Conservation (phyloP, 2,329 filamentous ascomycete genomes). For the Colletotrichum scovillei region DNA sequence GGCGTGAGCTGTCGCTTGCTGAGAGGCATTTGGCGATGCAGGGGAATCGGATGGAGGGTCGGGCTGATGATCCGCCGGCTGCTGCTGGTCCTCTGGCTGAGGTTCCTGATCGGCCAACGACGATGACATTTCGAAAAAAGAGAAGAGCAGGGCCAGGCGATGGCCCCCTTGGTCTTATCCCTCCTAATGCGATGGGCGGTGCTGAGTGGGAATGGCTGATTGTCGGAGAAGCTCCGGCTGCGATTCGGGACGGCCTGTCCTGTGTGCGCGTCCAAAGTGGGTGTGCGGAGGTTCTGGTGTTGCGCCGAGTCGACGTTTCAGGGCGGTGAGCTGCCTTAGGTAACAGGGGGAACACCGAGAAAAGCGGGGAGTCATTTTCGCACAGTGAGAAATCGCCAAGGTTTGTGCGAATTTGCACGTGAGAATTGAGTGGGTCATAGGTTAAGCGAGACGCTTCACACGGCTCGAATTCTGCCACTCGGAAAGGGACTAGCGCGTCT, state of each 20-base stretch:
- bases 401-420: neutral
- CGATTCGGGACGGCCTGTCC: conserved; percentile 11
- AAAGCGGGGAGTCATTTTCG: neutral
- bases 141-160: conserved; percentile 4
- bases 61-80: neutral
- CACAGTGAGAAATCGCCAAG: neutral
- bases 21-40: conserved; percentile 36
- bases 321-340: neutral
- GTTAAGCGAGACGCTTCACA: neutral
- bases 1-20: conserved; percentile 49
- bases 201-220: conserved; percentile 50
- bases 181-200: conserved; percentile 15
- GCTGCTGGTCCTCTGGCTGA: conserved; percentile 8
- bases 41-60: conserved; percentile 36
- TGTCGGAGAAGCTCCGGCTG: conserved; percentile 55
- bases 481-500: fast-evolving
- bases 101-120: conserved; percentile 18
- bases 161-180: conserved; percentile 18
- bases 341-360: too few relatives aligned
- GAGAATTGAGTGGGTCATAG: fast-evolving
- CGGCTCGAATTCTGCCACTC: neutral
- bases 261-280: conserved; percentile 3
- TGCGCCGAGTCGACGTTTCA: neutral
- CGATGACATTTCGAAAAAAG: conserved; percentile 15
- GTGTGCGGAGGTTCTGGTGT: conserved; percentile 6